These are phyloP conservation scores for Leucogyrophana mollusca DNA, from an alignment of 768 basidiomycete genomes.

Conservation along the genomic window DNA sequence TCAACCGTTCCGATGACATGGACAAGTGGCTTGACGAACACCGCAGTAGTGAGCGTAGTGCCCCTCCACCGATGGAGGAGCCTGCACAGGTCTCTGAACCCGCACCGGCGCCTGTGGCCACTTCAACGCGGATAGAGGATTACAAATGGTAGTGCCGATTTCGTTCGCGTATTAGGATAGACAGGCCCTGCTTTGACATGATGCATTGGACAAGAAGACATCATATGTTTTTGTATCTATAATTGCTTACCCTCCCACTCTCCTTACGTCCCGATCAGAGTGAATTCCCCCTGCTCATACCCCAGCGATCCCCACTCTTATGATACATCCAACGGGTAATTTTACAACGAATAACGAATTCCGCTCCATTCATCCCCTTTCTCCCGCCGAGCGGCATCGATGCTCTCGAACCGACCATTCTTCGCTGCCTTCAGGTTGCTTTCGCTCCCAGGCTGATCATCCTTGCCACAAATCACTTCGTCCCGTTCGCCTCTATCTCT, in stretches of 20 bases:
- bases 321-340: conserved; percentile 45
- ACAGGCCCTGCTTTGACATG: conserved; percentile 1
- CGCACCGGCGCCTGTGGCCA: conserved; percentile 48
- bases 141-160: conserved; percentile 12
- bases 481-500: conserved; percentile 69
- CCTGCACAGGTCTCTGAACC: conserved; percentile 36
- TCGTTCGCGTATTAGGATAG: not conserved
- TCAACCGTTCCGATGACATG: conserved; percentile 85
- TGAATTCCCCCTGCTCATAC: not conserved
- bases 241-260: conserved; percentile 17
- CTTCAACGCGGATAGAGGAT: conserved; percentile 38
- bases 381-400: conserved; percentile 55
- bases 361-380: conserved; percentile 79
- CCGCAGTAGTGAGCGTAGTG: conserved; percentile 53
- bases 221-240: conserved; percentile 21
- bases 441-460: conserved; percentile 42
- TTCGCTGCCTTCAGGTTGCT: conserved; percentile 21
- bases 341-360: conserved; percentile 60
- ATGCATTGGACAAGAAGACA: conserved; percentile 2
- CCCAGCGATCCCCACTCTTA: not conserved
- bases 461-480: conserved; percentile 55
- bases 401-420: conserved; percentile 53
- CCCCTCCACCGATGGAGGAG: conserved; percentile 64
- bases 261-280: not conserved
- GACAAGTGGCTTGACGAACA: conserved; percentile 95